A percentile compares a stretch with the other conserved stretches of the same genome.
These are phyloP conservation scores for Porphyrellus cyaneotinctus DNA, from an alignment of 768 basidiomycete species.

Conservation along the genomic window DNA sequence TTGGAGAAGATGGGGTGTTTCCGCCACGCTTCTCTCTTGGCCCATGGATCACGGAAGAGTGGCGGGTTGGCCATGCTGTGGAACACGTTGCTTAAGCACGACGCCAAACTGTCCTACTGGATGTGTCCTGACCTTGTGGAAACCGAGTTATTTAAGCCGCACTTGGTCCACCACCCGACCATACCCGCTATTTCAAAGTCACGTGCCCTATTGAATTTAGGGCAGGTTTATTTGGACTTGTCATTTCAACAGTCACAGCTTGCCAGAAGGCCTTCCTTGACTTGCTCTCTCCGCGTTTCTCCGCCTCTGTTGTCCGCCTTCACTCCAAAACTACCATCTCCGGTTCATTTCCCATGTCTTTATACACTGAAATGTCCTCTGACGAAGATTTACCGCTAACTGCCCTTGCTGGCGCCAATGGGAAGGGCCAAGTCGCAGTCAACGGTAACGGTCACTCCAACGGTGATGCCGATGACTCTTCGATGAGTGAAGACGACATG, in stretches of 20 bases:
- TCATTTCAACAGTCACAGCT: slow-evolving; percentile 24
- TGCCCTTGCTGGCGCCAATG: slow-evolving; percentile 34
- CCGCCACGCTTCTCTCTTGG: slow-evolving; percentile 89
- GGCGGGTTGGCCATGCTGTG: slow-evolving; percentile 58
- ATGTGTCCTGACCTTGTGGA: slow-evolving; percentile 16
- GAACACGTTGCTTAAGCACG: slow-evolving; percentile 9
- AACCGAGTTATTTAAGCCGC: slow-evolving; percentile 1
- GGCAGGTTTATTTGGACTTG: slow-evolving; percentile 53
- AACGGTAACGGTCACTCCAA: slow-evolving; percentile 43
- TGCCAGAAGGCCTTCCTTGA: slow-evolving; percentile 26
- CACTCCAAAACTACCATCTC: neutral
- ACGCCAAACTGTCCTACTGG: neutral
- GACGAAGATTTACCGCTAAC: slow-evolving; percentile 57
- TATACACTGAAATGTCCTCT: slow-evolving; percentile 47
- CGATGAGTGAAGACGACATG: slow-evolving; percentile 68
- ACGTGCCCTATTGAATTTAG: slow-evolving; percentile 39
- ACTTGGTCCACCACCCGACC: neutral
- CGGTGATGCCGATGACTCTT: slow-evolving; percentile 38
- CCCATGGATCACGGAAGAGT: slow-evolving; percentile 93
- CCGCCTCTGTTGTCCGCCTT: slow-evolving; percentile 11
- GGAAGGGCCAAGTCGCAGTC: slow-evolving; percentile 42
- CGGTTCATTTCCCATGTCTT: slow-evolving; percentile 8
- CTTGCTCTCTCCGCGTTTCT: slow-evolving; percentile 30
- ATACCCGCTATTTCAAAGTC: slow-evolving; percentile 10
- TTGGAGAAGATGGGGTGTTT: slow-evolving; percentile 86